Conservation (phyloP, 441 rosid species). For the Raphanus hybrid region DNA sequence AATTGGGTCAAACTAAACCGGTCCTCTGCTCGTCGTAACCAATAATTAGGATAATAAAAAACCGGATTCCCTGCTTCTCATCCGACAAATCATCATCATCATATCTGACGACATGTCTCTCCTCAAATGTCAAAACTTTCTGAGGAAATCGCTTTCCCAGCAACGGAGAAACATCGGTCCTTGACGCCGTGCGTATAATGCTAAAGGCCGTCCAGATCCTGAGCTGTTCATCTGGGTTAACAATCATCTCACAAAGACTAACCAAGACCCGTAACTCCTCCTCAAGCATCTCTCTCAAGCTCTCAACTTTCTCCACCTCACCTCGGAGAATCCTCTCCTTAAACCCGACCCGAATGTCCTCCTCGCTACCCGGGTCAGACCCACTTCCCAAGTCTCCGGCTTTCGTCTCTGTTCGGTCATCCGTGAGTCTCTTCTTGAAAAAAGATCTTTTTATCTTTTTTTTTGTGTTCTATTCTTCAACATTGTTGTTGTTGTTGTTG, state of each 20-base stretch:
- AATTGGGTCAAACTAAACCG: constrained; percentile 2
- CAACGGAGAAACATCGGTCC: background rate
- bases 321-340: constrained; percentile 45
- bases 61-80: background rate
- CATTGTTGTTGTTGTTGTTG: background rate
- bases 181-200: constrained; percentile 48
- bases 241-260: constrained; percentile 57
- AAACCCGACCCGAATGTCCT: constrained; percentile 45
- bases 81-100: background rate
- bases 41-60: background rate
- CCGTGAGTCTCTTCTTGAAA: constrained; percentile 52
- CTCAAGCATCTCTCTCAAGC: constrained; percentile 38
- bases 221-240: constrained; percentile 64
- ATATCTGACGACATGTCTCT: constrained; percentile 9
- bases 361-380: constrained; percentile 56
- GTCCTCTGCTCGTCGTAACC: background rate
- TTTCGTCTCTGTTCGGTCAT: constrained; percentile 51
- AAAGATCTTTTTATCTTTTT: constrained; percentile 5
- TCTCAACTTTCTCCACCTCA: constrained; percentile 40
- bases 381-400: constrained; percentile 51
- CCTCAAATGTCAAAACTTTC: constrained; percentile 21
- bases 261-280: constrained; percentile 48
- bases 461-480: constrained; percentile 15
- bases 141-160: constrained; percentile 4
- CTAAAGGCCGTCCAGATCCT: constrained; percentile 75